These are phyloP conservation scores for Tolypocladium inflatum DNA, from an alignment of 2,329 filamentous ascomycete species.

Conservation along the genomic window DNA sequence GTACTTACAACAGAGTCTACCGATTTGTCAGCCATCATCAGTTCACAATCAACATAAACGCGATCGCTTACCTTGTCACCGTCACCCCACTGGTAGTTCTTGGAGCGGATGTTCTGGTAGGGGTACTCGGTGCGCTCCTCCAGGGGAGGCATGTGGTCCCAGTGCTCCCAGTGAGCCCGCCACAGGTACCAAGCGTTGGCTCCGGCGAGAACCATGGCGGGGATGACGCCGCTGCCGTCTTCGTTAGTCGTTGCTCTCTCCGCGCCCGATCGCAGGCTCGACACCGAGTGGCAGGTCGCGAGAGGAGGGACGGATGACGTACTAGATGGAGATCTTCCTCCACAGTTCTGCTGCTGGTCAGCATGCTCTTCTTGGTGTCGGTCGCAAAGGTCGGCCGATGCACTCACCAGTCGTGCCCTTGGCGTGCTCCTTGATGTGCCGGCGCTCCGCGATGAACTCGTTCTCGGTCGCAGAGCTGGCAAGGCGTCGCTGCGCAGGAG, in stretches of 20 bases:
- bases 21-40: slow-evolving; percentile 14
- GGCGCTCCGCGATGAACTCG: slow-evolving; percentile 86
- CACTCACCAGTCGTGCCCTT: slow-evolving; percentile 68
- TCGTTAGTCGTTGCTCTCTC: not conserved
- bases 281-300: not conserved
- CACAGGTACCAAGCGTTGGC: slow-evolving; percentile 87
- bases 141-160: slow-evolving; percentile 71
- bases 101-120: slow-evolving; percentile 95
- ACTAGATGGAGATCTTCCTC: slow-evolving; percentile 95
- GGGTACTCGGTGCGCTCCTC: slow-evolving; percentile 90
- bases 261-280: not conserved
- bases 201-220: slow-evolving; percentile 59
- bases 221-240: slow-evolving; percentile 57
- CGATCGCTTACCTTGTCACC: slow-evolving; percentile 70
- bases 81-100: slow-evolving; percentile 92
- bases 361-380: slow-evolving; percentile 5
- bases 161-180: slow-evolving; percentile 97
- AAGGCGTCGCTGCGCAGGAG: slow-evolving; percentile 58
- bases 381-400: not conserved
- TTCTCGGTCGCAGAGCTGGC: slow-evolving; percentile 72
- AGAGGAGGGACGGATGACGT: slow-evolving; percentile 33
- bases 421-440: slow-evolving; percentile 86
- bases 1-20: slow-evolving; percentile 44
- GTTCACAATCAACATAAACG: not conserved
- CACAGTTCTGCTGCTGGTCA: slow-evolving; percentile 63